Conservation (phyloP, 148 eudicot species). For the Pharnaceum exiguum region DNA sequence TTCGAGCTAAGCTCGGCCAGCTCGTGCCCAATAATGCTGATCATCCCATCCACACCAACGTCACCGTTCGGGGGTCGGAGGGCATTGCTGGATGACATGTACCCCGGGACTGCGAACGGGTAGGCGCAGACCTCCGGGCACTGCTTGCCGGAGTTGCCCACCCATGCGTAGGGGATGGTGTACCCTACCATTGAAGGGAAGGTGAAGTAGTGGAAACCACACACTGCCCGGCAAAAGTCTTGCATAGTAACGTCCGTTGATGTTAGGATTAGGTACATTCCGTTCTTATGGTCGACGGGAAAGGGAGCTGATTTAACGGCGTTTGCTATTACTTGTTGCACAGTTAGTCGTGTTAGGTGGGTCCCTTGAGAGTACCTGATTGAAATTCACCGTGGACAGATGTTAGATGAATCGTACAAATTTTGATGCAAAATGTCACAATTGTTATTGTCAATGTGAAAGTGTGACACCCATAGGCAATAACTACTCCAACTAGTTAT, state of each 20-base stretch:
- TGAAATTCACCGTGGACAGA: too few relatives aligned
- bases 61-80: constrained; percentile 66
- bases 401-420: too few relatives aligned
- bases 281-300: constrained; percentile 68
- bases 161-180: constrained; percentile 95
- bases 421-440: too few relatives aligned
- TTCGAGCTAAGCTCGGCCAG: constrained; percentile 83
- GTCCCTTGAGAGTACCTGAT: constrained; percentile 58
- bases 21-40: constrained; percentile 84
- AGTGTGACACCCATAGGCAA: too few relatives aligned
- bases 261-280: constrained; percentile 69
- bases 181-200: constrained; percentile 83
- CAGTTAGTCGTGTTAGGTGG: constrained; percentile 58
- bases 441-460: too few relatives aligned
- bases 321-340: constrained; percentile 69
- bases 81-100: constrained; percentile 67
- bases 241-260: constrained; percentile 70
- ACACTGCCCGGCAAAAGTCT: constrained; percentile 90
- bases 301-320: constrained; percentile 61
- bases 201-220: constrained; percentile 98
- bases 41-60: constrained; percentile 84
- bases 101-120: constrained; percentile 80
- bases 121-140: constrained; percentile 96
- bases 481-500: too few relatives aligned
- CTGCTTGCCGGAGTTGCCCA: constrained; percentile 77